Conservation (phyloP, 2,329 filamentous ascomycete species). For the Davidsoniella virescens region DNA sequence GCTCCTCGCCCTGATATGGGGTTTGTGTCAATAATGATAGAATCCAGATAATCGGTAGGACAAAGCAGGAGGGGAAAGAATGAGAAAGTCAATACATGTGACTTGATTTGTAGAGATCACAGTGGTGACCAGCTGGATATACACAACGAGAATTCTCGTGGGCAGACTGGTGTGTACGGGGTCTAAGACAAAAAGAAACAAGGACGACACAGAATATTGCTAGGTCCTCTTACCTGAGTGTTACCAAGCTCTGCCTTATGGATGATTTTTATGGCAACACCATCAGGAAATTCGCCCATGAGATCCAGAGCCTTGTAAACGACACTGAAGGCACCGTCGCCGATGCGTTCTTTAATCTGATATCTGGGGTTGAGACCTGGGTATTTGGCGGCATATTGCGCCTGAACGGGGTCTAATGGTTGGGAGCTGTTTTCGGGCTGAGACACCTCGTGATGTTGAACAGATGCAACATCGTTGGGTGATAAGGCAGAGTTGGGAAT, state of each 20-base stretch:
- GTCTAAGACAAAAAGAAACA: background rate
- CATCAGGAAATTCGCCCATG: conserved; percentile 52
- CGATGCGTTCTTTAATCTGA: conserved; percentile 60
- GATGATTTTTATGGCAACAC: conserved; percentile 91
- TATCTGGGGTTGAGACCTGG: conserved; percentile 40
- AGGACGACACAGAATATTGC: background rate
- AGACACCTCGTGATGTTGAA: conserved; percentile 8
- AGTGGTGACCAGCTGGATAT: no score
- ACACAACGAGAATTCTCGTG: no score
- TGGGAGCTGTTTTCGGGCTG: background rate
- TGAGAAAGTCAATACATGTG: conserved; percentile 13
- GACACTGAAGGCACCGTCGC: conserved; percentile 96
- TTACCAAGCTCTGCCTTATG: conserved; percentile 98
- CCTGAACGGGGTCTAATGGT: background rate
- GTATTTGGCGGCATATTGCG: conserved; percentile 15
- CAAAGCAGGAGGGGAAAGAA: conserved; percentile 31
- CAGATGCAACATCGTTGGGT: conserved; percentile 5
- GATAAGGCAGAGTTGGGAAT: background rate
- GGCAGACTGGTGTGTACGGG: background rate
- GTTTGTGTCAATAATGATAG: conserved; percentile 5
- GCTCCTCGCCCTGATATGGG: conserved; percentile 56
- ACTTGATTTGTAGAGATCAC: background rate
- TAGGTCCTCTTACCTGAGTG: conserved; percentile 61
- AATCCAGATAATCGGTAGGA: conserved; percentile 20
- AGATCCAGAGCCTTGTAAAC: conserved; percentile 79